A percentile compares a stretch with the other conserved stretches of the same genome.
Conservation (phyloP, 2,329 filamentous ascomycete species). For the Ophiostoma fasciatum region DNA sequence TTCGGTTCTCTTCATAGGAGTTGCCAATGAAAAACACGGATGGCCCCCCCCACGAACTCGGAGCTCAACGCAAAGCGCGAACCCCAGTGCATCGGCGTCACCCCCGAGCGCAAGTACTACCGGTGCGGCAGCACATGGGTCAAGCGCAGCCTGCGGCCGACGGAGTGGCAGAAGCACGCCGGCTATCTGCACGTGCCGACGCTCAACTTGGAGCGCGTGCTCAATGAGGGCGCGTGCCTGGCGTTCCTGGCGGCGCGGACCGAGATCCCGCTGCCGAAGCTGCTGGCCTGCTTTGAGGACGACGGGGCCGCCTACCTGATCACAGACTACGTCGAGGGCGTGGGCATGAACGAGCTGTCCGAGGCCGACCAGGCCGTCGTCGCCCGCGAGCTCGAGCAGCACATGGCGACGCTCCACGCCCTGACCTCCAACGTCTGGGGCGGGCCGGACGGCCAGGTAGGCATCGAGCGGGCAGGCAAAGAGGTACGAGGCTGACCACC, state of each 20-base stretch:
- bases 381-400: constrained; percentile 14
- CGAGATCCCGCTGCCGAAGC: constrained; percentile 16
- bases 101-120: constrained; percentile 8
- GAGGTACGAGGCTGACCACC: constrained; percentile 8
- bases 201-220: constrained; percentile 15
- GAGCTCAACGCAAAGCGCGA: constrained; percentile 7
- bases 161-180: constrained; percentile 16
- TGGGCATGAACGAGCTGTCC: constrained; percentile 16
- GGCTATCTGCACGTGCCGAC: constrained; percentile 16
- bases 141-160: constrained; percentile 18
- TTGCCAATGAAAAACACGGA: too few species aligned
- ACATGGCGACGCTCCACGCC: constrained; percentile 15
- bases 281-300: constrained; percentile 17
- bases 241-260: constrained; percentile 15
- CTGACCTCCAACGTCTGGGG: constrained; percentile 15
- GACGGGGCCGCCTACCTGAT: constrained; percentile 18
- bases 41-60: constrained; percentile 6
- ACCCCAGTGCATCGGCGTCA: constrained; percentile 5
- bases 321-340: constrained; percentile 18
- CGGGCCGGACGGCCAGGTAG: too few species aligned
- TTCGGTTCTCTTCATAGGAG: too few species aligned
- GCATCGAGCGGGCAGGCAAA: too few species aligned
- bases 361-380: constrained; percentile 15
- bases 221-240: constrained; percentile 18
- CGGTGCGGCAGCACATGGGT: not conserved